Evolutionary conservation across 2,329 filamentous ascomycete species (phyloP).

Genomic region (Aureobasidium zeae): DNA sequence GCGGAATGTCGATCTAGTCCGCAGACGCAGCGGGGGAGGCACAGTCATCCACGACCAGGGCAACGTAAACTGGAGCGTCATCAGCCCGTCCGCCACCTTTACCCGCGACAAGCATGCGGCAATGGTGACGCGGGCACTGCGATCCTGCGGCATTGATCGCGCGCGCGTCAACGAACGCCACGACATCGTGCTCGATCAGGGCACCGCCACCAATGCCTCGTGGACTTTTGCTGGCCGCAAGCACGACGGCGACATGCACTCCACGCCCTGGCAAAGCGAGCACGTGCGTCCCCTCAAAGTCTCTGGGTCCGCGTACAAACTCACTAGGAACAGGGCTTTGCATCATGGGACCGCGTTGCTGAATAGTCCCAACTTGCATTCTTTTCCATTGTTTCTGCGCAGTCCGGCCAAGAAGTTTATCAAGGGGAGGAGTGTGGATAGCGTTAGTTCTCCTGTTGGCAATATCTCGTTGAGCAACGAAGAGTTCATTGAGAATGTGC

Average conservation of each 20-base stretch:
- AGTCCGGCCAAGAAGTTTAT: slow-evolving; percentile 73
- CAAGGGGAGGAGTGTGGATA: slow-evolving; percentile 77
- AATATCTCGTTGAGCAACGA: slow-evolving; percentile 58
- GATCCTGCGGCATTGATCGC: slow-evolving; percentile 46
- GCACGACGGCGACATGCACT: slow-evolving; percentile 33
- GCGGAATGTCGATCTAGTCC: slow-evolving; percentile 54
- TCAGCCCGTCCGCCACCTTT: slow-evolving; percentile 66
- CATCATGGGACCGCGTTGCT: slow-evolving; percentile 92
- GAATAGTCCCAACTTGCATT: slow-evolving; percentile 60
- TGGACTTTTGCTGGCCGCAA: slow-evolving; percentile 5
- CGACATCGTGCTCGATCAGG: slow-evolving; percentile 72
- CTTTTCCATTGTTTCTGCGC: slow-evolving; percentile 60
- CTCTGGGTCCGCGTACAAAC: slow-evolving; percentile 89
- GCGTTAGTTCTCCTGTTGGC: slow-evolving; percentile 72
- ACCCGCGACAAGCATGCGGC: slow-evolving; percentile 79
- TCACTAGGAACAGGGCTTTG: slow-evolving; percentile 69
- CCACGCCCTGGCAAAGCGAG: slow-evolving; percentile 34
- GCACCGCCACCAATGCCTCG: slow-evolving; percentile 18
- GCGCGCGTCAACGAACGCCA: slow-evolving; percentile 80
- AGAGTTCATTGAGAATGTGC: slow-evolving; percentile 38
- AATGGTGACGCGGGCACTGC: slow-evolving; percentile 83
- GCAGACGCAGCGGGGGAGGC: slow-evolving; percentile 79
- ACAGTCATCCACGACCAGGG: slow-evolving; percentile 89
- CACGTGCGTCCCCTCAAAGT: slow-evolving; percentile 54
- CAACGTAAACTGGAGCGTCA: slow-evolving; percentile 92